phyloP scores from a whole-genome alignment of 1,284 basidiomycete genomes.

The Grifola frondosa region DNA sequence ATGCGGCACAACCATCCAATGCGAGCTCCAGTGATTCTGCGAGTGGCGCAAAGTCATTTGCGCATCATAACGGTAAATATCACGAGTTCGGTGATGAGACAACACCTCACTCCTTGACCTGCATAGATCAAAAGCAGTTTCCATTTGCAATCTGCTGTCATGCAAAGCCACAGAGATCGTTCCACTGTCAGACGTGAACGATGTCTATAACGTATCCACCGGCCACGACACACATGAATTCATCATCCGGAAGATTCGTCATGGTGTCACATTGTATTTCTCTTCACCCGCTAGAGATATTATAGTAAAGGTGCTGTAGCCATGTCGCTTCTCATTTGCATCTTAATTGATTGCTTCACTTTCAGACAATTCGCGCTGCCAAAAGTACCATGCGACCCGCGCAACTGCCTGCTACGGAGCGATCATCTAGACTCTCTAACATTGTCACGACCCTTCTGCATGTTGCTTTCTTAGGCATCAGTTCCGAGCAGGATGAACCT shows the following conservation, averaged over 20 bases:
- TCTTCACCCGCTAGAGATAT: slow-evolving; percentile 65
- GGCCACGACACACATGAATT: slow-evolving; percentile 78
- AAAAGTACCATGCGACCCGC: slow-evolving; percentile 66
- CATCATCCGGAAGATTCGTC: slow-evolving; percentile 71
- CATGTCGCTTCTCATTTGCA: neutral
- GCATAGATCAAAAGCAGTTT: slow-evolving; percentile 58
- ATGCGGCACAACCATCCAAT: slow-evolving; percentile 62
- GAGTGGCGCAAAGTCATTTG: slow-evolving; percentile 63
- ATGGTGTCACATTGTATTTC: slow-evolving; percentile 70
- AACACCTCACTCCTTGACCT: slow-evolving; percentile 9
- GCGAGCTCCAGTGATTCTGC: slow-evolving; percentile 62
- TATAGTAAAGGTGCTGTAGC: slow-evolving; percentile 66
- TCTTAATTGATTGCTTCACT: neutral
- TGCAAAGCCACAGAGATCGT: slow-evolving; percentile 82
- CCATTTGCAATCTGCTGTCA: slow-evolving; percentile 59
- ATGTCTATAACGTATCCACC: slow-evolving; percentile 78
- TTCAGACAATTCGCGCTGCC: slow-evolving; percentile 63
- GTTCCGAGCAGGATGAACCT: slow-evolving; percentile 72
- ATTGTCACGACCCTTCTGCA: slow-evolving; percentile 82
- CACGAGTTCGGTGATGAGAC: neutral
- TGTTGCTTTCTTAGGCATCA: slow-evolving; percentile 77
- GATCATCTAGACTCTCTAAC: slow-evolving; percentile 77
- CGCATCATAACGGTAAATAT: slow-evolving; percentile 63
- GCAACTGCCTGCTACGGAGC: slow-evolving; percentile 57
- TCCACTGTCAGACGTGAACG: slow-evolving; percentile 76